Conservation (phyloP, 2,329 filamentous ascomycete species). For the Trichoderma oligosporum region DNA sequence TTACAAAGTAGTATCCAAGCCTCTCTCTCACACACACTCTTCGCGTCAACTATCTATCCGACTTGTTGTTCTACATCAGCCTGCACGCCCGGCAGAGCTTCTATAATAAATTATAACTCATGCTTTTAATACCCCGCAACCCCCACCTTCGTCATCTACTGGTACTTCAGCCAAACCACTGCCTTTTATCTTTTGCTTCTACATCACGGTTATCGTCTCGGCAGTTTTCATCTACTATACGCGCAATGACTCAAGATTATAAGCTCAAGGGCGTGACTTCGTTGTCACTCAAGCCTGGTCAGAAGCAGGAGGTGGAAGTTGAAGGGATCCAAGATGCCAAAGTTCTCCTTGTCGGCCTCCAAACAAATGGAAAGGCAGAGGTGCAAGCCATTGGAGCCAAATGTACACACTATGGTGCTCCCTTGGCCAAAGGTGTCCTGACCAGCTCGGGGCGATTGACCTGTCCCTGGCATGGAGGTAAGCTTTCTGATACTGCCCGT, state of each 20-base stretch:
- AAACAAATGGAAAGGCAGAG: conserved; percentile 3
- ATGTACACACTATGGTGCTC: conserved; percentile 91
- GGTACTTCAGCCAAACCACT: not conserved
- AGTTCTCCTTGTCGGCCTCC: conserved; percentile 63
- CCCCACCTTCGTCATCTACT: conserved; percentile 16
- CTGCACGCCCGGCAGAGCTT: not conserved
- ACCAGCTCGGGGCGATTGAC: conserved; percentile 78
- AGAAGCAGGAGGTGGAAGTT: conserved; percentile 86
- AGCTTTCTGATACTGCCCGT: conserved; percentile 27
- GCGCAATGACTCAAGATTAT: conserved; percentile 54
- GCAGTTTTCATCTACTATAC: conserved; percentile 28
- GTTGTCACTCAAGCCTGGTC: conserved; percentile 69
- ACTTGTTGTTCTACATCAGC: not conserved
- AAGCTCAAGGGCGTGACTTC: conserved; percentile 74
- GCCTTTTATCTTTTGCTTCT: not conserved
- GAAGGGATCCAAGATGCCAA: conserved; percentile 85
- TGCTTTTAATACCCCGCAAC: conserved; percentile 20
- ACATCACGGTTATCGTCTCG: not conserved
- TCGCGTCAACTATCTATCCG: conserved; percentile 6
- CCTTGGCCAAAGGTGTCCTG: conserved; percentile 79
- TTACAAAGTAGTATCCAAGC: not conserved
- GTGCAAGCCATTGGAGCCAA: conserved; percentile 66
- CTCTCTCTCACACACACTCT: not conserved
- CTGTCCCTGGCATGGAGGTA: conserved; percentile 95
- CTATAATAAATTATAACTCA: not conserved